phyloP scores from a whole-genome alignment of 2,329 filamentous ascomycete species.

The Fusarium nematophilum region DNA sequence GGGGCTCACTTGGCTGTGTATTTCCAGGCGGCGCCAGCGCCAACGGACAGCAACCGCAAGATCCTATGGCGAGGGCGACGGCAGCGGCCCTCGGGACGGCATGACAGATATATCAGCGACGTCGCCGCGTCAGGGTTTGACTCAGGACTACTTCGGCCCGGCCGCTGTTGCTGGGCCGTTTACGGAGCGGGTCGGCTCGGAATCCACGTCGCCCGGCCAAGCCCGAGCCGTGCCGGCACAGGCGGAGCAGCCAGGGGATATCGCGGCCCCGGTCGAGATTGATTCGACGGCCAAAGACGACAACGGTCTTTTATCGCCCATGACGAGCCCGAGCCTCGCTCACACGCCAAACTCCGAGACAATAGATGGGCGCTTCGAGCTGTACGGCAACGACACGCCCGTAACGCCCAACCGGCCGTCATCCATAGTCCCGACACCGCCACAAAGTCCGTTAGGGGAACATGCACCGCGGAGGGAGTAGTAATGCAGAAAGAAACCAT shows the following conservation, averaged over 20 bases:
- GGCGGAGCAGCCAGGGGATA: constrained; percentile 62
- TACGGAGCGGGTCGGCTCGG: constrained; percentile 50
- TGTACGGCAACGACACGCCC: constrained; percentile 54
- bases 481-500: constrained; percentile 19
- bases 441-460: constrained; percentile 32
- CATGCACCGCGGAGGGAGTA: constrained; percentile 12
- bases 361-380: constrained; percentile 54
- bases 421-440: constrained; percentile 42
- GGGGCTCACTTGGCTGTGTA: constrained; percentile 59
- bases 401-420: constrained; percentile 25
- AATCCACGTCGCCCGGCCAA: constrained; percentile 47
- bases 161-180: constrained; percentile 59
- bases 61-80: constrained; percentile 29
- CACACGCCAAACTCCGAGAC: constrained; percentile 42
- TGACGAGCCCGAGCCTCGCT: constrained; percentile 34
- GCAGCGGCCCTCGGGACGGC: constrained; percentile 36
- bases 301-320: constrained; percentile 31
- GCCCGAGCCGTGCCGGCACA: constrained; percentile 55
- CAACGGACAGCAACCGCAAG: constrained; percentile 30
- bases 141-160: constrained; percentile 58
- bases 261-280: constrained; percentile 65
- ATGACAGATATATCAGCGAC: constrained; percentile 50
- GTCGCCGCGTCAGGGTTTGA: constrained; percentile 47
- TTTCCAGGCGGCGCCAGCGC: constrained; percentile 53
- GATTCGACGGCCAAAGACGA: constrained; percentile 49